Percentiles rank a stretch among this genome's conserved stretches.
phyloP scores from a whole-genome alignment of 2,329 filamentous ascomycete species.

The Diaporthe citriasiana region DNA sequence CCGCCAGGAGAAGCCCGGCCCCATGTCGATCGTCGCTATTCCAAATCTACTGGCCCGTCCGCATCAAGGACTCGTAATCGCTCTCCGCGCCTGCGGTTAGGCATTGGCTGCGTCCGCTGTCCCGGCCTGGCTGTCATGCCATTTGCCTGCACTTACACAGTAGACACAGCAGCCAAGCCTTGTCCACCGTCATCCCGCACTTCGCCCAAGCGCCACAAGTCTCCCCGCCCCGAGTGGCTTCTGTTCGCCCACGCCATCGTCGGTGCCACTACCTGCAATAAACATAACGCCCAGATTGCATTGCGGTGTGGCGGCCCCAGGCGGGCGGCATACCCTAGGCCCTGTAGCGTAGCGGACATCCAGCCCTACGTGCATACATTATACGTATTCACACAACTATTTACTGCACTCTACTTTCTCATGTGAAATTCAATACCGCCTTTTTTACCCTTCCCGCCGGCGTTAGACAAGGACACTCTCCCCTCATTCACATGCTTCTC shows the following conservation, averaged over 20 bases:
- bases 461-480: neutral
- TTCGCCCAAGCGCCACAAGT: constrained; percentile 2
- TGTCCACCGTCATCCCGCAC: constrained; percentile 23
- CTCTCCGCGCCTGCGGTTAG: neutral
- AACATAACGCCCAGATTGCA: neutral
- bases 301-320: neutral
- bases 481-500: constrained; percentile 9
- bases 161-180: constrained; percentile 20
- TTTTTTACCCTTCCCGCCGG: constrained; percentile 12
- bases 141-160: neutral
- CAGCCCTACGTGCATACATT: constrained; percentile 7
- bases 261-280: neutral
- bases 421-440: neutral
- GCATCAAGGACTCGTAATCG: constrained; percentile 4
- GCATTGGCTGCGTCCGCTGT: constrained; percentile 3
- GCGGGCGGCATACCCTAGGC: constrained; percentile 3
- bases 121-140: constrained; percentile 7
- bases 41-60: constrained; percentile 22
- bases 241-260: constrained; percentile 13
- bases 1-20: neutral
- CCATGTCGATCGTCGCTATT: constrained; percentile 7
- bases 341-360: neutral
- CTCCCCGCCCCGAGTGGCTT: constrained; percentile 18
- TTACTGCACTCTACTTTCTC: neutral
- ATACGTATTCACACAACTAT: neutral